Evolutionary conservation across 805 yeast species (phyloP).

Genomic region (Wickerhamiella brachini): DNA sequence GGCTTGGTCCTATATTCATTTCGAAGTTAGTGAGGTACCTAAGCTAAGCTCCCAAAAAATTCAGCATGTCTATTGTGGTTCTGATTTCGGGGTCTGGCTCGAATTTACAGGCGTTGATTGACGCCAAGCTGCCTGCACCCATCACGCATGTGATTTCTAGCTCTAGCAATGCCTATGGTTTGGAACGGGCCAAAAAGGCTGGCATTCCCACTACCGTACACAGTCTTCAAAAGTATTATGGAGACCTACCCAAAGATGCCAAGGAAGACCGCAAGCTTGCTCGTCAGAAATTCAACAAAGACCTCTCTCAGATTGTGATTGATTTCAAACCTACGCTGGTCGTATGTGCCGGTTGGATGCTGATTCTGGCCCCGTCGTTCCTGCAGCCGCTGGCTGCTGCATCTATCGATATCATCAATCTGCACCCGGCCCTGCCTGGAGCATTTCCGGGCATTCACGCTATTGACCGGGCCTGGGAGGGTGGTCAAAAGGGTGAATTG

Average conservation of each 20-base stretch:
- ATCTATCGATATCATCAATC: constrained; percentile 67
- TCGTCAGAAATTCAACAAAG: constrained; percentile 60
- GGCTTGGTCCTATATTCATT: too few species aligned
- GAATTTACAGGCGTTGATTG: constrained; percentile 89
- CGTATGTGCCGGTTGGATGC: constrained; percentile 99
- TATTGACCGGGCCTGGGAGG: constrained; percentile 90
- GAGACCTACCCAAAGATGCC: constrained; percentile 59
- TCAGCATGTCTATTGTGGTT: constrained; percentile 39
- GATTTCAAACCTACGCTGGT: constrained; percentile 58
- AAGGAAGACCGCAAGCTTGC: constrained; percentile 42
- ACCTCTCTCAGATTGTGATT: constrained; percentile 57
- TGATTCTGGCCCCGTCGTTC: constrained; percentile 70
- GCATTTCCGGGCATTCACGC: constrained; percentile 96
- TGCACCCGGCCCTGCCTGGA: constrained; percentile 96
- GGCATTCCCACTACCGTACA: constrained; percentile 59
- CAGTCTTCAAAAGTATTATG: constrained; percentile 57
- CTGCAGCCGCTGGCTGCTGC: constrained; percentile 48
- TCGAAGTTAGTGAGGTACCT: background rate
- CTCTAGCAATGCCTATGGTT: constrained; percentile 72
- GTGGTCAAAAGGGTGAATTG: constrained; percentile 75
- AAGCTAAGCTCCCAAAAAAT: background rate
- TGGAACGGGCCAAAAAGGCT: constrained; percentile 59
- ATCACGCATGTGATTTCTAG: constrained; percentile 79
- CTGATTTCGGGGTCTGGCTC: constrained; percentile 92
- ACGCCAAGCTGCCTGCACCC: constrained; percentile 36